Percentiles rank a stretch among this genome's conserved stretches.
phyloP scores from a whole-genome alignment of 2,329 filamentous ascomycete genomes.

The Fusarium sp. region DNA sequence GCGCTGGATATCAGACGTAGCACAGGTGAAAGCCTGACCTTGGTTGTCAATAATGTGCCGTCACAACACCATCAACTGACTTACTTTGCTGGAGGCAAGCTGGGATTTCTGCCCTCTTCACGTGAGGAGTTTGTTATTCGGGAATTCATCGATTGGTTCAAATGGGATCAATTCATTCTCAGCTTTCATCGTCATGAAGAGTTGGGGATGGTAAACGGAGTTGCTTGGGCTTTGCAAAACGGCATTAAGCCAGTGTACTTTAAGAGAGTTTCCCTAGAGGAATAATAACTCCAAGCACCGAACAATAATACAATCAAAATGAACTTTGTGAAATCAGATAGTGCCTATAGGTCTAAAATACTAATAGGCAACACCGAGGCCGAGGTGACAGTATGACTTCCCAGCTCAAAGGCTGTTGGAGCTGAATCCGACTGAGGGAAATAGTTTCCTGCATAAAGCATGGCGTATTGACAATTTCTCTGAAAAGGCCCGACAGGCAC shows the following conservation, averaged over 20 bases:
- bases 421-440: conserved; percentile 14
- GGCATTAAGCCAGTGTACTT: neutral
- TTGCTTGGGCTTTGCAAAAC: neutral
- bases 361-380: neutral
- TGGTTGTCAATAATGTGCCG: neutral
- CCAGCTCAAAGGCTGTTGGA: neutral
- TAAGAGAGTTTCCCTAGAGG: fast-evolving
- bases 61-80: neutral
- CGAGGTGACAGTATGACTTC: neutral
- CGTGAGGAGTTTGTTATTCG: neutral
- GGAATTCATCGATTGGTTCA: neutral
- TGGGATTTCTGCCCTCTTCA: neutral
- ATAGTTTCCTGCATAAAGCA: conserved; percentile 43
- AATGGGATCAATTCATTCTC: neutral
- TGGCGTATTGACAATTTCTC: conserved; percentile 47
- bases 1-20: neutral
- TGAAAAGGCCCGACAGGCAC: conserved; percentile 47
- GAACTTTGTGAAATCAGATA: fast-evolving
- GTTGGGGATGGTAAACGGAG: fast-evolving
- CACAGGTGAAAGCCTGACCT: fast-evolving
- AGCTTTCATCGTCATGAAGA: fast-evolving
- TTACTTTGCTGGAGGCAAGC: neutral
- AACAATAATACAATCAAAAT: no score
- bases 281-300: fast-evolving
- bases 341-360: neutral